phyloP scores from a whole-genome alignment of 345 rosid species.

The Anacardium occidentale region DNA sequence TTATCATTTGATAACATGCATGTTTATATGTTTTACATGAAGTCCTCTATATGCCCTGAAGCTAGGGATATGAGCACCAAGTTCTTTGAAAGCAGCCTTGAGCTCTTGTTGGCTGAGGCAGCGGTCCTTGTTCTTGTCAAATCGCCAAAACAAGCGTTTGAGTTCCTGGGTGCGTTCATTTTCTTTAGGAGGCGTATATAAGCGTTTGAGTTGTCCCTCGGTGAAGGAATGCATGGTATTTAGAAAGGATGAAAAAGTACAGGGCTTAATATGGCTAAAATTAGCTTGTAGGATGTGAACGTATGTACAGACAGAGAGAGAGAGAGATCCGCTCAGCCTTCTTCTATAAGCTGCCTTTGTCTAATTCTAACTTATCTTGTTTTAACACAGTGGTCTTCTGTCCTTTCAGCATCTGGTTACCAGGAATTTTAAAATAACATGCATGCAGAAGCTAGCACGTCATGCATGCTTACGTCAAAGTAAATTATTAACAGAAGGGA shows the following conservation, averaged over 20 bases:
- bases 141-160: background rate
- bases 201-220: background rate
- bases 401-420: too few species aligned
- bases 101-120: conserved; percentile 18
- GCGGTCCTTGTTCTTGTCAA: conserved; percentile 21
- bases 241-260: background rate
- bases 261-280: background rate
- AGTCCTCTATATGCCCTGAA: conserved; percentile 12
- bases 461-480: too few species aligned
- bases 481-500: too few species aligned
- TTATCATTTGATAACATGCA: conserved; percentile 9
- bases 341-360: background rate
- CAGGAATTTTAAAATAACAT: too few species aligned
- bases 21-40: too few species aligned
- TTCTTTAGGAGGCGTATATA: too few species aligned
- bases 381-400: background rate
- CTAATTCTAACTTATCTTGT: background rate
- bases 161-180: too few species aligned
- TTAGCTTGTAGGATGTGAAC: background rate
- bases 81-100: background rate
- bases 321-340: background rate
- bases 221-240: background rate
- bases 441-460: too few species aligned
- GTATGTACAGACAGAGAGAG: background rate
- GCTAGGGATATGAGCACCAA: background rate